These are phyloP conservation scores for Citrus trifoliata DNA, from an alignment of 345 rosid genomes.

Conservation along the genomic window DNA sequence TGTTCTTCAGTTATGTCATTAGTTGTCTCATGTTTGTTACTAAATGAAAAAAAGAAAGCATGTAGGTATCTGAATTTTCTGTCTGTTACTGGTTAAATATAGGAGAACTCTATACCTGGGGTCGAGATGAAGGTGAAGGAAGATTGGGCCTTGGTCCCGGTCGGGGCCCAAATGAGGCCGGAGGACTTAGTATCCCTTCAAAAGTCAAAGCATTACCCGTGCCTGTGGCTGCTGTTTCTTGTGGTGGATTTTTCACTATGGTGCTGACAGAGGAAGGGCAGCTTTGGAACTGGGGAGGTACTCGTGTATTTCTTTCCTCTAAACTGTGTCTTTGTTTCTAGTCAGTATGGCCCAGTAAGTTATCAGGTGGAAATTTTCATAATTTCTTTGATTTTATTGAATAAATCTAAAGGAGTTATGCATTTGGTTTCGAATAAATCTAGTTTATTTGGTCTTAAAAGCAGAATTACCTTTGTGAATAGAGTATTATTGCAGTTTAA, in stretches of 20 bases:
- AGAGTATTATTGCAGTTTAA: not conserved
- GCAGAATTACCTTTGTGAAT: not conserved
- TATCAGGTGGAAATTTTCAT: not conserved
- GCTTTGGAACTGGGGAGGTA: slow-evolving; percentile 97
- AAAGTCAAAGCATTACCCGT: slow-evolving; percentile 62
- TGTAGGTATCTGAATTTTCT: not conserved
- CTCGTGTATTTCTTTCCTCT: not conserved
- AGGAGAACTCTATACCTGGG: slow-evolving; percentile 91
- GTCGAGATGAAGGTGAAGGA: slow-evolving; percentile 96
- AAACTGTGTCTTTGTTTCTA: not conserved
- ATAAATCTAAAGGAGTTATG: not conserved
- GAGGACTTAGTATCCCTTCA: slow-evolving; percentile 88
- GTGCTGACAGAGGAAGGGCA: slow-evolving; percentile 73
- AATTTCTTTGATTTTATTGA: too few species aligned
- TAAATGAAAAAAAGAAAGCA: not conserved
- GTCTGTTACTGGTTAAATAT: slow-evolving; percentile 16
- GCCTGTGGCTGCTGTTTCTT: slow-evolving; percentile 68
- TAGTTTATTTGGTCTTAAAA: not conserved
- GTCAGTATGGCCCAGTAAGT: not conserved
- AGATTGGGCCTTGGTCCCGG: slow-evolving; percentile 94
- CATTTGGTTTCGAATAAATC: not conserved
- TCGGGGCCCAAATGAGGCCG: slow-evolving; percentile 89
- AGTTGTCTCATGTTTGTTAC: not conserved
- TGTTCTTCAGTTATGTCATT: not conserved
- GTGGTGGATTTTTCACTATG: slow-evolving; percentile 92